phyloP scores from a whole-genome alignment of 2,329 filamentous ascomycete genomes.

The Fusarium sp. region DNA sequence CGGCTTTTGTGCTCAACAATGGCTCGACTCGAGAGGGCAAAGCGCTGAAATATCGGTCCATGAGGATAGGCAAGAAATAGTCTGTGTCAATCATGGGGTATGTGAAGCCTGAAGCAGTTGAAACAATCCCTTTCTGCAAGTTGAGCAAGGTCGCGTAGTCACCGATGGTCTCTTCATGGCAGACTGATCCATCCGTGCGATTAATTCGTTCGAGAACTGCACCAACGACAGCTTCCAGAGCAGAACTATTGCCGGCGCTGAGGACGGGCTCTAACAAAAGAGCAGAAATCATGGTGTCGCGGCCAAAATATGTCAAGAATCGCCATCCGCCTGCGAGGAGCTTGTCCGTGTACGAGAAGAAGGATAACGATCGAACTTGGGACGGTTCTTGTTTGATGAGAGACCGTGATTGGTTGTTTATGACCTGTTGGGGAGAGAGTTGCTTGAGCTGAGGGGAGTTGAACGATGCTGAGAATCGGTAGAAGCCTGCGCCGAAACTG shows the following conservation, averaged over 20 bases:
- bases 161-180: conserved; percentile 74
- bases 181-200: conserved; percentile 69
- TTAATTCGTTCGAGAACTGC: conserved; percentile 73
- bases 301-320: conserved; percentile 75
- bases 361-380: conserved; percentile 58
- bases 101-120: conserved; percentile 65
- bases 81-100: conserved; percentile 75
- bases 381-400: conserved; percentile 56
- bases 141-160: conserved; percentile 74
- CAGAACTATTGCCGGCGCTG: conserved; percentile 65
- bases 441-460: conserved; percentile 73
- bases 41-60: conserved; percentile 69
- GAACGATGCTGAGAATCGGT: conserved; percentile 69
- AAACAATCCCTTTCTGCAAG: conserved; percentile 63
- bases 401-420: conserved; percentile 61
- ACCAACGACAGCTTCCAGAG: conserved; percentile 71
- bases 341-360: conserved; percentile 73
- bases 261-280: conserved; percentile 70
- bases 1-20: conserved; percentile 59
- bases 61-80: conserved; percentile 69
- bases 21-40: conserved; percentile 52
- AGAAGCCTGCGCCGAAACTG: conserved; percentile 65
- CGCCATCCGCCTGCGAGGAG: conserved; percentile 74
- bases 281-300: conserved; percentile 72
- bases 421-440: conserved; percentile 61